A percentile compares a stretch with the other conserved stretches of the same genome.
Evolutionary conservation across 1,284 basidiomycete species (phyloP).

Genomic region (Irpex lacteus): DNA sequence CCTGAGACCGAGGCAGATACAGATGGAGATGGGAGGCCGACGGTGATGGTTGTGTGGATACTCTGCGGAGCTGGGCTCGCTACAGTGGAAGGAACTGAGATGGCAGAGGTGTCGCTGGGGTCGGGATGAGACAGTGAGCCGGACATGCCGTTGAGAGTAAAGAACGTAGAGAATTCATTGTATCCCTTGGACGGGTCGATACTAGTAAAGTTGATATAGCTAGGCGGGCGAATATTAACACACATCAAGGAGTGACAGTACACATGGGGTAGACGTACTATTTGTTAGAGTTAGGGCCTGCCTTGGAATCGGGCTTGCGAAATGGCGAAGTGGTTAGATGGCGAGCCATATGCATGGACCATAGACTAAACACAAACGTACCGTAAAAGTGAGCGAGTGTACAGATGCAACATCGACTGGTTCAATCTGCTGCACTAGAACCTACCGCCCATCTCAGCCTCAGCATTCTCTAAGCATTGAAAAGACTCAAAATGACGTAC

Average conservation of each 20-base stretch:
- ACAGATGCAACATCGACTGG: conserved; percentile 36
- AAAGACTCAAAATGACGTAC: conserved; percentile 32
- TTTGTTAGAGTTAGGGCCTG: conserved; percentile 49
- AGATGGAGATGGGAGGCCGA: conserved; percentile 11
- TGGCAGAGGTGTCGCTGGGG: conserved; percentile 43
- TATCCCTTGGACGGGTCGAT: conserved; percentile 37
- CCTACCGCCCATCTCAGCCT: conserved; percentile 27
- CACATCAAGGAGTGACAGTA: too few species aligned
- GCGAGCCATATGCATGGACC: background rate
- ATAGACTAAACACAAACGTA: conserved; percentile 17
- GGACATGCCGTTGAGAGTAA: conserved; percentile 56
- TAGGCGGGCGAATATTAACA: conserved; percentile 20
- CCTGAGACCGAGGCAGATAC: too few species aligned
- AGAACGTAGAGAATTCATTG: conserved; percentile 50
- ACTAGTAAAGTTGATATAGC: conserved; percentile 59
- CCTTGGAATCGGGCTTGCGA: conserved; percentile 34
- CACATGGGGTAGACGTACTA: conserved; percentile 54
- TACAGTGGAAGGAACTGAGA: conserved; percentile 42
- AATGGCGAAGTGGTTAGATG: background rate
- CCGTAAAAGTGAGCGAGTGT: conserved; percentile 37
- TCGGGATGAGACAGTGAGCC: conserved; percentile 52
- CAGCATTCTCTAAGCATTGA: background rate
- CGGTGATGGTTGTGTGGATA: conserved; percentile 14
- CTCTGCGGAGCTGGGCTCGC: conserved; percentile 20
- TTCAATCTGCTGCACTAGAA: conserved; percentile 48